These are phyloP conservation scores for Tulasnella sp. DNA, from an alignment of 768 basidiomycete genomes.

Conservation along the genomic window DNA sequence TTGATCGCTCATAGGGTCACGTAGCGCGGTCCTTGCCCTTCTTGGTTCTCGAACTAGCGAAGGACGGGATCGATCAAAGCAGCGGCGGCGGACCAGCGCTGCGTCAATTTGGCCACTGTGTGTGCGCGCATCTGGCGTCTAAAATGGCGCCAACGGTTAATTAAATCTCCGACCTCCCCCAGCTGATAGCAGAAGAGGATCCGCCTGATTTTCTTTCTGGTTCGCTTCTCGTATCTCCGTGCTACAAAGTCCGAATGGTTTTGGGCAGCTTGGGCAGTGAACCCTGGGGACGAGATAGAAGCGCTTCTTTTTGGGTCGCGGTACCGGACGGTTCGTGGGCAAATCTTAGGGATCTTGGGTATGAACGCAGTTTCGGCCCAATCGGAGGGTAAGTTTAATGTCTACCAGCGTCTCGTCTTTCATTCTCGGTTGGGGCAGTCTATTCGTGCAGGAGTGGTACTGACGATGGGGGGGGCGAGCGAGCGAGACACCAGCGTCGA, in stretches of 20 bases:
- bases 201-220: no score
- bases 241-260: not conserved
- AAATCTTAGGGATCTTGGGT: slow-evolving; percentile 6
- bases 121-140: not conserved
- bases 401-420: not conserved
- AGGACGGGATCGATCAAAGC: not conserved
- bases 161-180: not conserved
- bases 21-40: not conserved
- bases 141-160: slow-evolving; percentile 13
- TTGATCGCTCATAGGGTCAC: not conserved
- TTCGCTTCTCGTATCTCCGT: not conserved
- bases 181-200: not conserved
- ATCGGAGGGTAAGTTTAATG: slow-evolving; percentile 11
- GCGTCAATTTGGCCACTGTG: not conserved
- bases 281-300: not conserved
- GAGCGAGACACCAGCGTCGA: not conserved
- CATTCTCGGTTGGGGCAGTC: not conserved
- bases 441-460: not conserved
- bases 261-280: not conserved
- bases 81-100: not conserved
- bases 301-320: not conserved
- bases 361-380: not conserved
- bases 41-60: not conserved
- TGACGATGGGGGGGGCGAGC: not conserved
- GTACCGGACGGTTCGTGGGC: not conserved